Percentiles rank a stretch among this genome's conserved stretches.
Conservation (phyloP, 2,329 filamentous ascomycete genomes). For the Stemphylium lycopersici region DNA sequence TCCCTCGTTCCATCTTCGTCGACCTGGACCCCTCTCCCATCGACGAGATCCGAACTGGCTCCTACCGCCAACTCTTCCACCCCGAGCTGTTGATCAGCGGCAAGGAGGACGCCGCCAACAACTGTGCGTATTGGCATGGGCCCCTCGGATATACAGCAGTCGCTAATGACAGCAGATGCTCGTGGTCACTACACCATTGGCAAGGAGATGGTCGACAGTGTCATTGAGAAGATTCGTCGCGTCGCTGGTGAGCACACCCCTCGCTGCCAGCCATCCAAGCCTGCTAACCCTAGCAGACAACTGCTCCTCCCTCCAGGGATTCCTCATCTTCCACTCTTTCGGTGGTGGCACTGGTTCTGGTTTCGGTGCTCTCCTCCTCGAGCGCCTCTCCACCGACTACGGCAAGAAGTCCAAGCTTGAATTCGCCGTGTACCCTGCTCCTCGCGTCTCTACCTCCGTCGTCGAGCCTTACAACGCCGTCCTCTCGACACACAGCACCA, state of each 20-base stretch:
- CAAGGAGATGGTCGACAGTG: slow-evolving; percentile 75
- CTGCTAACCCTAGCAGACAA: slow-evolving; percentile 60
- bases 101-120: slow-evolving; percentile 79
- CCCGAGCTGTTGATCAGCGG: slow-evolving; percentile 74
- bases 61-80: slow-evolving; percentile 73
- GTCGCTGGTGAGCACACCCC: slow-evolving; percentile 62
- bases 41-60: slow-evolving; percentile 73
- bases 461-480: slow-evolving; percentile 78
- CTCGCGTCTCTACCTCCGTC: slow-evolving; percentile 71
- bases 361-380: slow-evolving; percentile 73
- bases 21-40: slow-evolving; percentile 75
- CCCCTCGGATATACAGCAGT: background rate
- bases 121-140: slow-evolving; percentile 57
- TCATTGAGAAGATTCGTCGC: slow-evolving; percentile 72
- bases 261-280: background rate
- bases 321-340: slow-evolving; percentile 77
- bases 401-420: slow-evolving; percentile 80
- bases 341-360: slow-evolving; percentile 75
- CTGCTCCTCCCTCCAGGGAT: slow-evolving; percentile 74
- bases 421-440: slow-evolving; percentile 74
- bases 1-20: slow-evolving; percentile 74
- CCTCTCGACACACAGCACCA: slow-evolving; percentile 75
- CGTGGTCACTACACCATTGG: slow-evolving; percentile 78
- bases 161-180: slow-evolving; percentile 58
- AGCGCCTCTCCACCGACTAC: slow-evolving; percentile 75